Evolutionary conservation across 176 grass and related monocot species (phyloP).

Genomic region (Typha latifolia): DNA sequence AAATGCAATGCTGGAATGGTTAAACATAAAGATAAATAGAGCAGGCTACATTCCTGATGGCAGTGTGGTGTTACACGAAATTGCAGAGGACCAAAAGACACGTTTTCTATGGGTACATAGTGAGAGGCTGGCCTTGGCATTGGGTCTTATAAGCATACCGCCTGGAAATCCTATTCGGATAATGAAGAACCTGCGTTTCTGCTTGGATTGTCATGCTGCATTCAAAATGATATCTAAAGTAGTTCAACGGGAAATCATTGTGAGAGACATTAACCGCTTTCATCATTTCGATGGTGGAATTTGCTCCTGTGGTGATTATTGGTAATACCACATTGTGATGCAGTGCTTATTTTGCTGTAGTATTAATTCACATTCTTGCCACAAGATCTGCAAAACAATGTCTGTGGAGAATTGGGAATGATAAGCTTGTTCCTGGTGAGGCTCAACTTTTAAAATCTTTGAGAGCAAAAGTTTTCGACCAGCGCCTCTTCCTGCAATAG

Average conservation of each 20-base stretch:
- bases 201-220: constrained; percentile 16
- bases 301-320: constrained; percentile 27
- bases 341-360: not conserved
- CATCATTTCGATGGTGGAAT: constrained; percentile 20
- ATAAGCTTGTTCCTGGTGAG: too few relatives aligned
- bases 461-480: not conserved
- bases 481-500: not conserved
- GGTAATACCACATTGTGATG: not conserved
- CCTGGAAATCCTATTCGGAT: constrained; percentile 14
- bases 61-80: constrained; percentile 17
- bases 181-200: constrained; percentile 24
- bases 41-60: constrained; percentile 16
- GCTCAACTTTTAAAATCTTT: too few relatives aligned
- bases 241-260: constrained; percentile 11
- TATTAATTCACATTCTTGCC: not conserved
- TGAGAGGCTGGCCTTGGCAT: constrained; percentile 24
- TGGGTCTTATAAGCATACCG: constrained; percentile 9
- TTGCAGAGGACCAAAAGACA: constrained; percentile 14
- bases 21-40: constrained; percentile 13
- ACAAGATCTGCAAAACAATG: not conserved
- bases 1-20: constrained; percentile 19
- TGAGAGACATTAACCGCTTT: constrained; percentile 17
- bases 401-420: too few relatives aligned
- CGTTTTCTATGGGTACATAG: constrained; percentile 14
- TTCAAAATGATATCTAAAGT: constrained; percentile 21